Evolutionary conservation across 2,329 filamentous ascomycete species (phyloP).

Genomic region (Achaetomium macrosporum): DNA sequence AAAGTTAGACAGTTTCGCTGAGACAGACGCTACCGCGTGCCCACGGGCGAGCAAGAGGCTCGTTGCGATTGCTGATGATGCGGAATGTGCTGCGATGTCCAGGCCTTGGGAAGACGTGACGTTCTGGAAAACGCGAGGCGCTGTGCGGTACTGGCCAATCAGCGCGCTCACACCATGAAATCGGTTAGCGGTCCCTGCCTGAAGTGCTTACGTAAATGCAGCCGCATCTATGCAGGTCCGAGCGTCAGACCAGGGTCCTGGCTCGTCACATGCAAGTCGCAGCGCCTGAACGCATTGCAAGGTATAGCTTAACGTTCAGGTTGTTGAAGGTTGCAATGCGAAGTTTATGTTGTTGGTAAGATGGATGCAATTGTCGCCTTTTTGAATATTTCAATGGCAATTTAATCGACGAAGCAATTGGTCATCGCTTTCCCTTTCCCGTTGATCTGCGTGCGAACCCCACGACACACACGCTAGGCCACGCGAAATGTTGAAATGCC

Average conservation of each 20-base stretch:
- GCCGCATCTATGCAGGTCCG: constrained; percentile 9
- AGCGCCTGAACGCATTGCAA: too few relatives aligned
- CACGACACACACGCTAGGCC: not conserved
- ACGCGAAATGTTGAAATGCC: not conserved
- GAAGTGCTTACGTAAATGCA: constrained; percentile 19
- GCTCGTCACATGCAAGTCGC: not conserved
- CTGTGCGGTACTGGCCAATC: constrained; percentile 18
- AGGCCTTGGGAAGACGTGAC: constrained; percentile 23
- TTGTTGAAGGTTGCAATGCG: not conserved
- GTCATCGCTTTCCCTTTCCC: not conserved
- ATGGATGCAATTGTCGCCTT: too few relatives aligned
- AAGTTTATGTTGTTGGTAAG: too few relatives aligned
- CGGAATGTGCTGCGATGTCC: constrained; percentile 9
- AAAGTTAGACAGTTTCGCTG: not conserved
- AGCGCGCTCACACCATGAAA: not conserved
- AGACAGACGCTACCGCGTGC: constrained; percentile 14
- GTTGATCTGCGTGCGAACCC: not conserved
- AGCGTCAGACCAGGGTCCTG: constrained; percentile 4
- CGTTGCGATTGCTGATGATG: constrained; percentile 19
- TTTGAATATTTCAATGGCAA: too few relatives aligned
- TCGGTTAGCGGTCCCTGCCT: constrained; percentile 9
- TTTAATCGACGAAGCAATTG: too few relatives aligned
- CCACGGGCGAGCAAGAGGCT: constrained; percentile 6
- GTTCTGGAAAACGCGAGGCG: constrained; percentile 26
- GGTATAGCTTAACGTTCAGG: too few relatives aligned